Conservation (phyloP, 2,329 filamentous ascomycete species). For the Calonectria naviculata region DNA sequence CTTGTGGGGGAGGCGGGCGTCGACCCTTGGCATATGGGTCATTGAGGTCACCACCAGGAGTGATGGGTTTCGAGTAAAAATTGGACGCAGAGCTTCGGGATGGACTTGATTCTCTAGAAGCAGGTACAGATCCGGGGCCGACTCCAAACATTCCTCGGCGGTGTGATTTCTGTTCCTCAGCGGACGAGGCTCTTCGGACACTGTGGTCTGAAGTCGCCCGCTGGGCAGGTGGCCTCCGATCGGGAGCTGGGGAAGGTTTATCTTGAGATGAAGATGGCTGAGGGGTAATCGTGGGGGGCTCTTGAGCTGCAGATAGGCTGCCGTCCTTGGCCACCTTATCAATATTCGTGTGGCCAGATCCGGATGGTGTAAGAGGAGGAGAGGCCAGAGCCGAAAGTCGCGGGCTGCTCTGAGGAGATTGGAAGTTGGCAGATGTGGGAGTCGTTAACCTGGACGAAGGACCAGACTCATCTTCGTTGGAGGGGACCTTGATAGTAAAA, state of each 20-base stretch:
- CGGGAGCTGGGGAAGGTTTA: conserved; percentile 55
- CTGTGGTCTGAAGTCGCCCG: conserved; percentile 56
- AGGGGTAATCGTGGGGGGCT: conserved; percentile 70
- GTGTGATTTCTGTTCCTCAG: conserved; percentile 56
- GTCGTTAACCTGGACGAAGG: conserved; percentile 74
- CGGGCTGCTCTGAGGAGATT: conserved; percentile 76
- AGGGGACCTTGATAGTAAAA: conserved; percentile 60
- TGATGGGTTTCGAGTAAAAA: conserved; percentile 79
- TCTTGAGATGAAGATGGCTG: conserved; percentile 72
- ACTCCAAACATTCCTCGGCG: conserved; percentile 66
- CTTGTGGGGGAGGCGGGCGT: conserved; percentile 75
- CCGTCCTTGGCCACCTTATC: conserved; percentile 46
- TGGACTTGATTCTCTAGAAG: conserved; percentile 72
- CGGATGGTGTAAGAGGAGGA: conserved; percentile 89
- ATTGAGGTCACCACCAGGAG: conserved; percentile 81
- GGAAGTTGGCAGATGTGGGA: conserved; percentile 71
- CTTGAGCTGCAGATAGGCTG: conserved; percentile 49
- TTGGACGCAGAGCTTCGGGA: conserved; percentile 71
- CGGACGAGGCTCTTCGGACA: conserved; percentile 54
- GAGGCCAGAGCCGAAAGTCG: conserved; percentile 81
- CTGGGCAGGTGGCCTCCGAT: conserved; percentile 53
- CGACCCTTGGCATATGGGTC: conserved; percentile 90
- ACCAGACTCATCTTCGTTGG: conserved; percentile 68
- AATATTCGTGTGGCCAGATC: conserved; percentile 62
- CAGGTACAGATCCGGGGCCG: conserved; percentile 65